Evolutionary conservation across 2,329 filamentous ascomycete species (phyloP), one percentile per base, ranked within the genome.

Genomic region (Verticillium albo-atrum): DNA sequence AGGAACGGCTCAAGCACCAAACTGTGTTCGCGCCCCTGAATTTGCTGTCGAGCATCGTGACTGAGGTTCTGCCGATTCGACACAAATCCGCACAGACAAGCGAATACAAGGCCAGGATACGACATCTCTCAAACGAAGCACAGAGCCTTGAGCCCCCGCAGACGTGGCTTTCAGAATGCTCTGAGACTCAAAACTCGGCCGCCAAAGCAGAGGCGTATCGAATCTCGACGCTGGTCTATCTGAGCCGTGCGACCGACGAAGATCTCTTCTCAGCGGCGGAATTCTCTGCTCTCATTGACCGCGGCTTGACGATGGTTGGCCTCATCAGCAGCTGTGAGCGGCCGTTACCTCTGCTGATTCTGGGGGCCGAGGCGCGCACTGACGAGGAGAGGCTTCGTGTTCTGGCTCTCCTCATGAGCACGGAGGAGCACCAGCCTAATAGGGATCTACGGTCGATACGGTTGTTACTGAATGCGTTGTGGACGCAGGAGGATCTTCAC

Each of bases 401-500:
- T 4, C 55, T 70, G 2, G 57, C 67, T 3, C 57, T 75, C 0
- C 68, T 75, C 14, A 23, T 63, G 0, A 68, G 61, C 30, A 68
- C 69, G 0, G 64, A 68, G 6, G 53, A 57, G 0, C n/a, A 23
- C n/a, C n/a, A n/a, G 14, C n/a, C 1, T 2, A 14, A 47, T 10
- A 23, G 20, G 25, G 42, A 47, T 23, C 20, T 47, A 3, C 6
- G n/a, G n/a, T 47, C 42, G 1, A n/a, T 47, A 12, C 14, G 23
- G 14, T 32, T 51, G 1, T 25, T 74, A 3, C 17, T 75, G 1
- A 56, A 72, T 37, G 64, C 66, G 0, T 32, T 71, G 2, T 76
- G 73, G 74, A 67, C 68, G 4, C 73, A 75, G 54, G 65, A 72
- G 3, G 73, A 76, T 54, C 63, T 76, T 1, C 60, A 57, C 2